These are phyloP conservation scores for Vitrella brassicaformis DNA, from an alignment of 73 alveolate genomes.

Conservation along the genomic window DNA sequence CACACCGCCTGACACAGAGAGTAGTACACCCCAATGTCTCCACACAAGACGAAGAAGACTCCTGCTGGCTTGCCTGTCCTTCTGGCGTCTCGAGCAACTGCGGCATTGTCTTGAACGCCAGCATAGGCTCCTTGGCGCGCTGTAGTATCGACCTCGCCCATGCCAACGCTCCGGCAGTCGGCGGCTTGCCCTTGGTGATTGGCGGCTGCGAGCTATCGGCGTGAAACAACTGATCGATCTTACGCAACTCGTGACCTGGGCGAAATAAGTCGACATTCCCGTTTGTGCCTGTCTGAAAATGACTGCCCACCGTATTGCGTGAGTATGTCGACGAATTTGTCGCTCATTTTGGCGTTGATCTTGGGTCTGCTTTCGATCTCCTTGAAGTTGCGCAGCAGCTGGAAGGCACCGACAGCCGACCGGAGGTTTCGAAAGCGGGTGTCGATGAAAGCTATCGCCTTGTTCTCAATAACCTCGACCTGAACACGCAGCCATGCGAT, in stretches of 20 bases:
- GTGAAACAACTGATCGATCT: constrained; percentile 68
- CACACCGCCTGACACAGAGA: background rate
- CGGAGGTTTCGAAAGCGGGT: constrained; percentile 72
- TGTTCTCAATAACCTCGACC: no score
- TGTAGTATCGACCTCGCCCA: constrained; percentile 8
- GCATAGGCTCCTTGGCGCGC: constrained; percentile 27
- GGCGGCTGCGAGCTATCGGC: constrained; percentile 76
- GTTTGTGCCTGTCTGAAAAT: background rate
- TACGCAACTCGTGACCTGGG: background rate
- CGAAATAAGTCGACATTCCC: background rate
- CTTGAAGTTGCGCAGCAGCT: constrained; percentile 79
- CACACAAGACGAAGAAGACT: background rate
- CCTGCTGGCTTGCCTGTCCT: background rate
- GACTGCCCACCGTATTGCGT: constrained; percentile 60
- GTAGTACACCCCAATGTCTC: background rate
- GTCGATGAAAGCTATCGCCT: constrained; percentile 62
- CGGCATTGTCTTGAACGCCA: constrained; percentile 33
- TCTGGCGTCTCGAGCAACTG: constrained; percentile 1
- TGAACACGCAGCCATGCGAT: no score
- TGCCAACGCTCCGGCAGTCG: constrained; percentile 33
- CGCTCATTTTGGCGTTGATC: constrained; percentile 76
- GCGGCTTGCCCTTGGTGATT: constrained; percentile 90
- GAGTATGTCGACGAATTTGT: constrained; percentile 77
- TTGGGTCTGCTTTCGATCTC: constrained; percentile 71
- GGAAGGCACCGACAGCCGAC: constrained; percentile 88